Base-by-base conservation (phyloP, 2,329 filamentous ascomycete genomes). In the Macrophomina tecta region DNA sequence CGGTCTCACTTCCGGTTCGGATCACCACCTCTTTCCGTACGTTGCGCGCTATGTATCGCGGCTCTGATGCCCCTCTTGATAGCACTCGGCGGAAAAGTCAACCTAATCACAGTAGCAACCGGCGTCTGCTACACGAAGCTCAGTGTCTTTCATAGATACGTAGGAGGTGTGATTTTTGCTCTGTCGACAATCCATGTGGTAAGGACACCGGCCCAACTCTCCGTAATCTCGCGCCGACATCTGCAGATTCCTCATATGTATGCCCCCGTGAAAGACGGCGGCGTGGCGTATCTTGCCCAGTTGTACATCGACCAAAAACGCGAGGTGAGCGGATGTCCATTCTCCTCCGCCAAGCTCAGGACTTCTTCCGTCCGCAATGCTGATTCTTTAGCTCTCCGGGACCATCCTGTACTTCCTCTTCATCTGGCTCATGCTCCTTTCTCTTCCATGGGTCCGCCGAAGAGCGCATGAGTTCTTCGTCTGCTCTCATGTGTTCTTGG, bases 81-180 rank as follows among this genome's bases (percentile, higher is more conserved):
- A 28, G 71, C 72, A 9, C 63, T 76, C 40, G 70, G 74, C 7
- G 74, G 74, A 4, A 76, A 76, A 65, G 72, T 72, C 36, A 76
- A 76, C 53, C 32, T 77, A 4, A 64, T 77, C 30, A 74, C 72
- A 11, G 53, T 73, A 63, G 51, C 75, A 56, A 77, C 74, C 7
- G 74, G 75, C 23, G 67, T 75, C 32, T 69, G 73, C 9, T 72
- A 76, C 60, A 71, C 74, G 64, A 76, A 72, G 56, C 69, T 77
- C 32, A 76, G 76, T 42, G 69, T 75, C 3, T 69, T 72, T 28
- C 75, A 71, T 71, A 64, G 72, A 48, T 72, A 67, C 49, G 63
- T 69, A 36, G 69, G 67, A 14, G 72, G 69, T 32, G 36, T 70
- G 5, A 69, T 73, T 5, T 74, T 74, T 60, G 66, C 58, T n/a